A percentile compares a stretch with the other conserved stretches of the same genome.
These are phyloP conservation scores for Baeospora myosura DNA, from an alignment of 1,284 basidiomycete genomes.

Conservation along the genomic window DNA sequence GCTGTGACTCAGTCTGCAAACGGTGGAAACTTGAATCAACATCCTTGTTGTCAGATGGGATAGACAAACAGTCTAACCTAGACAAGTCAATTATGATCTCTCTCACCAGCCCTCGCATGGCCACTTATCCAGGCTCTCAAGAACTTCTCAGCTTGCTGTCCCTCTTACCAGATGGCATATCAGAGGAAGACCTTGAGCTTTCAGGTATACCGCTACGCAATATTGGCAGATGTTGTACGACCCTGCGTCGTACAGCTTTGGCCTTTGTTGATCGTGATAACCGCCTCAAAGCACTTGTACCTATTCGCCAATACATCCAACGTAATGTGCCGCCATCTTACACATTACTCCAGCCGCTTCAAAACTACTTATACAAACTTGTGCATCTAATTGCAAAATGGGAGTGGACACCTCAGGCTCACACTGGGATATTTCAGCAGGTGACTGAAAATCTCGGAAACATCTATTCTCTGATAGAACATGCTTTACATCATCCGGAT, in stretches of 20 bases:
- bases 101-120: constrained; percentile 6
- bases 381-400: no score
- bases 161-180: constrained; percentile 10
- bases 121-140: neutral
- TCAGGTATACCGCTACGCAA: neutral
- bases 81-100: constrained; percentile 11
- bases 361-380: neutral
- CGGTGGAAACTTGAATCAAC: constrained; percentile 7
- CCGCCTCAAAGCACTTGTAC: constrained; percentile 7
- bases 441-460: no score
- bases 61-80: constrained; percentile 8
- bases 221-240: neutral
- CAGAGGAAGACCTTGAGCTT: constrained; percentile 6
- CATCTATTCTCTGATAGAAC: no score
- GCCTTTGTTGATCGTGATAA: constrained; percentile 1
- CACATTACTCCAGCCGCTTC: neutral
- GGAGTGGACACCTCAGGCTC: no score
- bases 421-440: no score
- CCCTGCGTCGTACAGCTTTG: constrained; percentile 8
- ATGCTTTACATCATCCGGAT: no score
- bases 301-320: constrained; percentile 9
- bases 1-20: constrained; percentile 2
- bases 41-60: constrained; percentile 9
- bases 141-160: constrained; percentile 7
- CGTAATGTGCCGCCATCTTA: neutral